Conservation (phyloP, 306 rosid species). For the Neltuma alba region DNA sequence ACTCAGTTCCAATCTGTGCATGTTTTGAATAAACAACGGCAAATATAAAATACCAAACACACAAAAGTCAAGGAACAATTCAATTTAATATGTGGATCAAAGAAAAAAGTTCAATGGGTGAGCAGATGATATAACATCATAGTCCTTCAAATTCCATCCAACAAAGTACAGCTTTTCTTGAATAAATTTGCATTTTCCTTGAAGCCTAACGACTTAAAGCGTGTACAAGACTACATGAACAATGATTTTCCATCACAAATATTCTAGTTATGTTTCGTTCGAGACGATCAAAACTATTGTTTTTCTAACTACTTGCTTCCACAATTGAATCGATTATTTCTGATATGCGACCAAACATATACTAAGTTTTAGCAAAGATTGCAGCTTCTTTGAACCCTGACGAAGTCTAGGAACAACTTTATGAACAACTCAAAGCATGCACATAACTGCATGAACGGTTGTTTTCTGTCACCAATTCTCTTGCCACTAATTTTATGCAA, state of each 20-base stretch:
- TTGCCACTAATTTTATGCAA: constrained; percentile 8
- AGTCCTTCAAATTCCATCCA: neutral
- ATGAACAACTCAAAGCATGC: neutral
- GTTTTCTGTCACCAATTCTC: neutral
- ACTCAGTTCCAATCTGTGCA: constrained; percentile 62
- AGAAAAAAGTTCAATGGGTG: neutral
- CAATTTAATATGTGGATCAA: neutral
- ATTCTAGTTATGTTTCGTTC: neutral
- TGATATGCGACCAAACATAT: neutral
- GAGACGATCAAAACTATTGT: neutral
- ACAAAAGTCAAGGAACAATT: neutral
- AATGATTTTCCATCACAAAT: neutral
- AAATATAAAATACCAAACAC: neutral
- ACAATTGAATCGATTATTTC: neutral
- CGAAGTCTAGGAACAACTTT: neutral
- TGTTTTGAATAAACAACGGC: neutral
- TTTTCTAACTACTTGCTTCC: neutral
- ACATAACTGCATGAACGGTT: neutral
- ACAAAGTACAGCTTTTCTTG: neutral
- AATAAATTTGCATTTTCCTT: neutral
- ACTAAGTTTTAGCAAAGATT: neutral
- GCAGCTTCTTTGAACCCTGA: neutral
- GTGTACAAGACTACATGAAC: neutral
- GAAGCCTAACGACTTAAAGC: neutral
- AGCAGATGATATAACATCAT: neutral